phyloP scores from a whole-genome alignment of 352 stramenopile species.

The Globisporangium spiculum region DNA sequence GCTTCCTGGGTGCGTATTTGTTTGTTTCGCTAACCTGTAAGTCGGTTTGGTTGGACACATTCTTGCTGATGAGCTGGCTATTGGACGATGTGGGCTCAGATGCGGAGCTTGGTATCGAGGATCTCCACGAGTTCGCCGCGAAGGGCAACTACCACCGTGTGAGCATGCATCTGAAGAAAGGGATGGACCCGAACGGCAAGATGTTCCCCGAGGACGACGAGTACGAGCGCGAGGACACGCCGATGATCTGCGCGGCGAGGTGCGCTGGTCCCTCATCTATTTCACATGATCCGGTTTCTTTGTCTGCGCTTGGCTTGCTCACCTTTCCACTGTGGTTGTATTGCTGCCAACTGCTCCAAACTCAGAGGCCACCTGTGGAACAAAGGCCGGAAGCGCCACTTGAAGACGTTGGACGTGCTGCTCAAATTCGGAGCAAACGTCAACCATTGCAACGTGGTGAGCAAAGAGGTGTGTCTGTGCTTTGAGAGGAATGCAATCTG shows the following conservation, averaged over 20 bases:
- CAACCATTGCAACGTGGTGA: slow-evolving; percentile 50
- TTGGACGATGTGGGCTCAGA: slow-evolving; percentile 21
- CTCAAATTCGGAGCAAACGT: slow-evolving; percentile 51
- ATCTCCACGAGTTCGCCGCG: slow-evolving; percentile 49
- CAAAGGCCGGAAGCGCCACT: slow-evolving; percentile 43
- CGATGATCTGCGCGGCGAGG: slow-evolving; percentile 61
- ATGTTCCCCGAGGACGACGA: slow-evolving; percentile 37
- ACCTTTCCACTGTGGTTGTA: not conserved
- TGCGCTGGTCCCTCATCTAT: slow-evolving; percentile 9
- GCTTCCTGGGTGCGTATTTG: slow-evolving; percentile 32
- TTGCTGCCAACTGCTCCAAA: not conserved
- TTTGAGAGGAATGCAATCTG: not conserved
- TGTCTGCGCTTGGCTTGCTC: not conserved
- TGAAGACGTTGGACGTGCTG: slow-evolving; percentile 56
- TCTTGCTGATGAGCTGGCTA: not conserved
- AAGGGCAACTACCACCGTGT: slow-evolving; percentile 40
- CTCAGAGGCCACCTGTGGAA: slow-evolving; percentile 36
- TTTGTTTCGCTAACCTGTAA: not conserved
- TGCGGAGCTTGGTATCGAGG: slow-evolving; percentile 44
- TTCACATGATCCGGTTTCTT: not conserved
- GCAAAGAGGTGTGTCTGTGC: not conserved
- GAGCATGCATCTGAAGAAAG: slow-evolving; percentile 46
- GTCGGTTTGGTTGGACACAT: not conserved
- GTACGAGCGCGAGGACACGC: slow-evolving; percentile 47
- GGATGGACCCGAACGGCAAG: slow-evolving; percentile 56